A percentile compares a stretch with the other conserved stretches of the same genome.
These are phyloP conservation scores for Sphaceloma murrayae DNA, from an alignment of 2,329 filamentous ascomycete species.

Conservation along the genomic window DNA sequence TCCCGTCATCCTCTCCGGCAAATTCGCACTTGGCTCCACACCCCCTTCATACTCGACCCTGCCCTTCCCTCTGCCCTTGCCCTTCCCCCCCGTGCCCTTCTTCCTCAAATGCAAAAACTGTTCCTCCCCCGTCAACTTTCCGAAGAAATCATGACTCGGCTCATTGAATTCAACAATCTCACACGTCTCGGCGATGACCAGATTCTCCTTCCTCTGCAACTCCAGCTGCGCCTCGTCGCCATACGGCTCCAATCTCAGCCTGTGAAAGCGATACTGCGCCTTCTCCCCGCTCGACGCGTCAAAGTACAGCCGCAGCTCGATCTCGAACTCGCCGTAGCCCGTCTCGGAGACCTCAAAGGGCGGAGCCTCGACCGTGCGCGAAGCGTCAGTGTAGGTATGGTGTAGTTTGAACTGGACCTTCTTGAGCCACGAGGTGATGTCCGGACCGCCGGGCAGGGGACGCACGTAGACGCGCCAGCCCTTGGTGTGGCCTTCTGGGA, in stretches of 20 bases:
- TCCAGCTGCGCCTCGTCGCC: constrained; percentile 63
- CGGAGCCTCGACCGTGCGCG: constrained; percentile 67
- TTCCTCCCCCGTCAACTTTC: constrained; percentile 67
- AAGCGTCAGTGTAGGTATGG: constrained; percentile 87
- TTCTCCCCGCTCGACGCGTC: constrained; percentile 82
- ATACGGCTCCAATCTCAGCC: constrained; percentile 82
- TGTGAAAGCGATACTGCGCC: constrained; percentile 89
- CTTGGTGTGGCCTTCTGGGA: constrained; percentile 88
- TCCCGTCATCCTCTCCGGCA: constrained; percentile 57
- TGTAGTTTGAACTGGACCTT: constrained; percentile 98
- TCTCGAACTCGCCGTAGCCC: constrained; percentile 96
- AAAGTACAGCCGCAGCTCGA: constrained; percentile 92
- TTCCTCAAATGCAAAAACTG: constrained; percentile 45
- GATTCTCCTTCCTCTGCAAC: constrained; percentile 53
- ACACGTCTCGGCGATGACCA: constrained; percentile 71
- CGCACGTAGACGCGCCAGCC: constrained; percentile 93
- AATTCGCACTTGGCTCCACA: constrained; percentile 55
- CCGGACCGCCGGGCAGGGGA: constrained; percentile 70
- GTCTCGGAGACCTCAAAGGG: constrained; percentile 84
- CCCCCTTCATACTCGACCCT: constrained; percentile 49
- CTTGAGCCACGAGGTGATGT: constrained; percentile 90
- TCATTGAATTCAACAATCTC: constrained; percentile 98
- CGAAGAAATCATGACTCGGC: constrained; percentile 85
- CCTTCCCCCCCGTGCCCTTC: constrained; percentile 49
- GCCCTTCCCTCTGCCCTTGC: constrained; percentile 41